These are phyloP conservation scores for Hsuehochloa calcarea DNA, from an alignment of 176 grass and related monocot genomes.

Conservation along the genomic window DNA sequence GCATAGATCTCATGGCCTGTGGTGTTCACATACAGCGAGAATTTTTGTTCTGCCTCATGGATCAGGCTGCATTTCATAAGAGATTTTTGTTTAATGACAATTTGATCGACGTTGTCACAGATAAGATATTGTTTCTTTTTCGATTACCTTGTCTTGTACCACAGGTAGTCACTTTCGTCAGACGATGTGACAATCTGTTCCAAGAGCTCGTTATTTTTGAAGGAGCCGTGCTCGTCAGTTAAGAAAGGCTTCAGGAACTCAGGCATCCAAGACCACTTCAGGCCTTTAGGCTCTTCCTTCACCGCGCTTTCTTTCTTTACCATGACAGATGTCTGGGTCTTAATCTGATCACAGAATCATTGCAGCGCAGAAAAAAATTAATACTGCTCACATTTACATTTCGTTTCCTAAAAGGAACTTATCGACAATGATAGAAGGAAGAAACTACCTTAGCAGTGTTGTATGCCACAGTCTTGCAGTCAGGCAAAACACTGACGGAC, in stretches of 20 bases:
- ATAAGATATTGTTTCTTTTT: not conserved
- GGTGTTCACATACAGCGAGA: slow-evolving; percentile 4
- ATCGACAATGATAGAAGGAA: not conserved
- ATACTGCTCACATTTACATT: not conserved
- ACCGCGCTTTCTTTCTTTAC: slow-evolving; percentile 34
- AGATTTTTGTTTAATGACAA: not conserved
- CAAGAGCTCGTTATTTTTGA: not conserved
- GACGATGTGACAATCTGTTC: slow-evolving; percentile 19
- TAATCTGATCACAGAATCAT: slow-evolving; percentile 29
- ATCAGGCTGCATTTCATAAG: not conserved
- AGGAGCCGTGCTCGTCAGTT: not conserved
- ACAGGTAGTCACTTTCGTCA: slow-evolving; percentile 63
- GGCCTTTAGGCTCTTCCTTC: not conserved
- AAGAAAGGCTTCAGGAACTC: slow-evolving; percentile 13
- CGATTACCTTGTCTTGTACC: slow-evolving; percentile 60
- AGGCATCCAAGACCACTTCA: slow-evolving; percentile 42
- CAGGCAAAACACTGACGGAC: slow-evolving; percentile 52
- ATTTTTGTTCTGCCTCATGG: not conserved
- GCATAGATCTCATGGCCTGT: slow-evolving; percentile 25
- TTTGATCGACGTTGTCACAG: not conserved
- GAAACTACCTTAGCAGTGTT: slow-evolving; percentile 45
- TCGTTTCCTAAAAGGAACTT: not conserved
- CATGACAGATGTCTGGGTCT: slow-evolving; percentile 54
- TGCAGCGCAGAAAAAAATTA: not conserved
- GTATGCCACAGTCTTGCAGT: slow-evolving; percentile 30